Conservation (phyloP, 176 grass and related monocot species). For the Tuctoria greenei region DNA sequence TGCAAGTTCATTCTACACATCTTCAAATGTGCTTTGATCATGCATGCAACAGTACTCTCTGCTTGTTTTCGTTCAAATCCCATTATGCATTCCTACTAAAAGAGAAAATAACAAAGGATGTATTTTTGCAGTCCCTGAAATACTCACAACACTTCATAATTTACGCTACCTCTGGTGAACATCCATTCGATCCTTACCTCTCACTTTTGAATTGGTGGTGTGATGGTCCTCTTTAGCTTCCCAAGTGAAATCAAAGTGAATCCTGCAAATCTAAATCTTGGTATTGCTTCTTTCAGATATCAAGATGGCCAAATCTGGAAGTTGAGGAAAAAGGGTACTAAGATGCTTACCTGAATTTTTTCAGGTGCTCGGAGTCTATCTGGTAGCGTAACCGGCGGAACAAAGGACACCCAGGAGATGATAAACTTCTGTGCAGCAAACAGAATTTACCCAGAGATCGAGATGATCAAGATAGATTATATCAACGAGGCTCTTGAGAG, state of each 20-base stretch:
- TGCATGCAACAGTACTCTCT: neutral
- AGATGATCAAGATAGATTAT: conserved; percentile 78
- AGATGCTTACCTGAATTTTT: conserved; percentile 19
- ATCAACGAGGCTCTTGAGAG: conserved; percentile 71
- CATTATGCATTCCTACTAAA: neutral
- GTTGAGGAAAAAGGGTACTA: neutral
- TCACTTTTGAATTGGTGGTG: conserved; percentile 68
- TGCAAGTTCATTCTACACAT: neutral
- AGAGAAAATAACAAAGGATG: neutral
- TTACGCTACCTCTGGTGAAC: conserved; percentile 69
- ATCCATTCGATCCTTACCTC: conserved; percentile 81
- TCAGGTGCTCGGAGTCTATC: conserved; percentile 56
- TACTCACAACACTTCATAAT: conserved; percentile 74
- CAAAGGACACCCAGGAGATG: conserved; percentile 65
- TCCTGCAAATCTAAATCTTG: conserved; percentile 56
- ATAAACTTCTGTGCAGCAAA: conserved; percentile 64
- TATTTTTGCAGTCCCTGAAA: conserved; percentile 52
- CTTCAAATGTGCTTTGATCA: neutral
- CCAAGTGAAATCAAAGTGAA: conserved; percentile 62
- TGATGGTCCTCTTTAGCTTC: conserved; percentile 59
- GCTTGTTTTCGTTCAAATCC: neutral
- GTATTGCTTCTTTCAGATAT: conserved; percentile 41
- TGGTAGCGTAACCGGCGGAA: conserved; percentile 60
- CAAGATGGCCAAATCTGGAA: neutral
- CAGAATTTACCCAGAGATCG: conserved; percentile 71